Base-by-base conservation (phyloP, 2,329 filamentous ascomycete genomes). In the Aspergillus brasiliensis region DNA sequence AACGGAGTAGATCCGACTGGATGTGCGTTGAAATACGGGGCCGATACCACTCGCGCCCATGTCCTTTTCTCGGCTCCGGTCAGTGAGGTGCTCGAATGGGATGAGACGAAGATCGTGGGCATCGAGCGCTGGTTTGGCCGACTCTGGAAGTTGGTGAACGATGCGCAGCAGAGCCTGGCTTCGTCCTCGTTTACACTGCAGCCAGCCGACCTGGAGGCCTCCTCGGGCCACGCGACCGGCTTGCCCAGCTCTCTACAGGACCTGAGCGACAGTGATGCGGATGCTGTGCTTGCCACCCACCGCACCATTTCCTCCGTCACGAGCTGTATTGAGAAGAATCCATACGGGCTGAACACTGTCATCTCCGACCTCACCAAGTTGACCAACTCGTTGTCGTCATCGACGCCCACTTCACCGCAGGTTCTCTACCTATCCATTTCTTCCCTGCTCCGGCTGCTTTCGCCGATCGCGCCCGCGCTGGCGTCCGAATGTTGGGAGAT, bases 31-130 rank as follows among this genome's bases (percentile, higher is more conserved):
- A 86, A 85, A 65, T 89, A 95, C 67, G 92, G 92, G 21, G 91
- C 92, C 1, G 92, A 97, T 73, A 88, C 91, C 5, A 92, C 91
- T 2, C 83, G 92, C 58, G 91, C 91, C 3, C 92, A 97, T 72
- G 91, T 97, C 72, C 83, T 97, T 6, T 96, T 97, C 79, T 90
- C 93, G 68, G 92, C 92, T 0, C 91, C 92, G 0, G 90, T 96
- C 13, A 87, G 83, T 44, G 92, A 96, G 58, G 85, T 95, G 1
- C 83, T 97, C 1, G 91, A 95, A 73, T 97, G 92, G 92, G 91
- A 96, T 56, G 91, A 91, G 70, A 80, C 83, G 42, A 94, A 92
- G 73, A 94, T 97, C 52, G 80, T 87, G 0, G 92, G 92, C 2
- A 85, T 96, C 17, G 89, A 90, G 52, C 85, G 92, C 55, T 97